Evolutionary conservation across 768 basidiomycete species (phyloP).

Genomic region (Dacryopinax spathularia): DNA sequence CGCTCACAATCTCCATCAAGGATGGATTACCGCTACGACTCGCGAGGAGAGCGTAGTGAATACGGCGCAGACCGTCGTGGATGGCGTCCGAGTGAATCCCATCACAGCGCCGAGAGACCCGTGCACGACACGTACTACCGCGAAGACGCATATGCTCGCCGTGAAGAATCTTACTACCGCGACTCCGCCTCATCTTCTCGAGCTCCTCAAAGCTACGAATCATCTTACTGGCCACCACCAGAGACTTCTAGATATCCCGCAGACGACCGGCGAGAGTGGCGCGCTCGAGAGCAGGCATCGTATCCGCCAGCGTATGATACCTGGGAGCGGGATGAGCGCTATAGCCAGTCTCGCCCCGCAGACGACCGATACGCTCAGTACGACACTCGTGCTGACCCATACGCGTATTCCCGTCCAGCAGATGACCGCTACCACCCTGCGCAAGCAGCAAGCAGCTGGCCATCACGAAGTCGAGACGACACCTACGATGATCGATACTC

Average conservation of each 20-base stretch:
- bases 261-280: slow-evolving; percentile 3
- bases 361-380: slow-evolving; percentile 31
- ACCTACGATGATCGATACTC: slow-evolving; percentile 2
- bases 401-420: slow-evolving; percentile 31
- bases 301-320: slow-evolving; percentile 2
- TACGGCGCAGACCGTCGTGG: neutral
- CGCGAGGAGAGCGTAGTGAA: neutral
- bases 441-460: neutral
- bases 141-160: slow-evolving; percentile 1
- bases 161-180: neutral
- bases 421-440: slow-evolving; percentile 34
- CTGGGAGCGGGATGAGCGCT: neutral
- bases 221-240: neutral
- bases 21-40: slow-evolving; percentile 1
- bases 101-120: neutral
- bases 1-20: neutral
- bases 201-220: neutral
- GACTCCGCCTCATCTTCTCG: neutral
- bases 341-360: neutral
- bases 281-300: neutral
- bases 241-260: neutral
- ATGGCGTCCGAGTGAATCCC: neutral
- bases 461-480: neutral
- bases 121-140: neutral
- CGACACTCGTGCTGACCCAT: slow-evolving; percentile 40